Evolutionary conservation across 1,284 basidiomycete species (phyloP), one percentile per base, ranked within the genome.

Genomic region (Naganishia sp.): DNA sequence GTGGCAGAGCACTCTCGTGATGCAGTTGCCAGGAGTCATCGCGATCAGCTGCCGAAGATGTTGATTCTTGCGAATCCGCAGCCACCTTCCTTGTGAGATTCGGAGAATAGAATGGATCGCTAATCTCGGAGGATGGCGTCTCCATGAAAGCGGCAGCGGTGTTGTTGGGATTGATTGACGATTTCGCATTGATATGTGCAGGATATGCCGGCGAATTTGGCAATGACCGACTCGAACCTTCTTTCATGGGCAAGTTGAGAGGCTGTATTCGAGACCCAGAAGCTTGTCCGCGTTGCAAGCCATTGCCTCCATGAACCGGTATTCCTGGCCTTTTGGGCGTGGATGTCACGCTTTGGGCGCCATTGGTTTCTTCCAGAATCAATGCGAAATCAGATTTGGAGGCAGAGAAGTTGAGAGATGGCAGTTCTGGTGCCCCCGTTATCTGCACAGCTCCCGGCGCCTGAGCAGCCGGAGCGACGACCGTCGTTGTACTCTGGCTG

Each of bases 311-410:
- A 6, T 45, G 36, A 11, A 28, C 28, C 13, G 48, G n/a, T 5
- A 10, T 36, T 16, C 31, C 42, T 5, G 42, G 39, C 18, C 45
- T 52, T 23, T 39, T 46, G 28, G 43, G 31, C 21, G 44, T 48
- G 11, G 28, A 4, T 39, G 36, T 11, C 44, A 50, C 25, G 49
- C 18, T 21, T 45, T 44, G 21, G 18, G 31, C 21, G 45, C 25
- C 66, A 48, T 77, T 74, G 48, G 75, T 76, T 36, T 74, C 74
- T 54, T 77, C 77, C 23, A 81, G 71, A 18, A 81, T 73, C 13
- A 74, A 59, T 3, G 79, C 78, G 73, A 81, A 81, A 69, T 80
- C 79, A 2, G 80, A 78, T 65, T 80, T 79, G 21, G 78, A 78
- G 1, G 80, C 66, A 11, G 78, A 78, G 69, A 80, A 81, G 13